Evolutionary conservation across 345 rosid species (phyloP).

Genomic region (Euphorbia pulcherrima): DNA sequence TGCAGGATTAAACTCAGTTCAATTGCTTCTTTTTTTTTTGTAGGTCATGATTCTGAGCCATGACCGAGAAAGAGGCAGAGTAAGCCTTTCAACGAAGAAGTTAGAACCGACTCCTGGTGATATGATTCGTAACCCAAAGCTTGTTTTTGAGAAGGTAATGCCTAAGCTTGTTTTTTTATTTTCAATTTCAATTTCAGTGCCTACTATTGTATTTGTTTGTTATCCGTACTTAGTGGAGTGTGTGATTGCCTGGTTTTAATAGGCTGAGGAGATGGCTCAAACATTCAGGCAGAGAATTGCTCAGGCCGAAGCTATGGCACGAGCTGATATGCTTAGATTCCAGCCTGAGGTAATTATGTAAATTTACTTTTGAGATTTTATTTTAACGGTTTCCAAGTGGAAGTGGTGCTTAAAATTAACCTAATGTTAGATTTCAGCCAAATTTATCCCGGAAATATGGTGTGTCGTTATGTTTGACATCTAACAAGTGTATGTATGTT

Average conservation of each 20-base stretch:
- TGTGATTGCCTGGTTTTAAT: conserved; percentile 9
- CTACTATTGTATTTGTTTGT: no score
- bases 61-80: conserved; percentile 94
- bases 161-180: neutral
- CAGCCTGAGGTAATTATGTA: conserved; percentile 81
- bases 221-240: neutral
- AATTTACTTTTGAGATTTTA: neutral
- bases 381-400: no score
- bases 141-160: conserved; percentile 93
- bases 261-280: conserved; percentile 99
- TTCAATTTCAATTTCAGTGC: neutral
- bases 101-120: conserved; percentile 97
- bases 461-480: no score
- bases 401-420: no score
- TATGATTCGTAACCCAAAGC: conserved; percentile 96
- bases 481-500: neutral
- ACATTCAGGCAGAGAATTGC: conserved; percentile 97
- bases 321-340: conserved; percentile 96
- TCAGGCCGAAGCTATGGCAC: conserved; percentile 99
- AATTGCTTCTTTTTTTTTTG: conserved; percentile 13
- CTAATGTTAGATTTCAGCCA: no score
- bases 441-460: no score
- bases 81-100: conserved; percentile 96
- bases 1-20: conserved; percentile 3
- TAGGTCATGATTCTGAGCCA: conserved; percentile 98